phyloP scores from a whole-genome alignment of 148 eudicot species.

The Camellia lanceoleosa region DNA sequence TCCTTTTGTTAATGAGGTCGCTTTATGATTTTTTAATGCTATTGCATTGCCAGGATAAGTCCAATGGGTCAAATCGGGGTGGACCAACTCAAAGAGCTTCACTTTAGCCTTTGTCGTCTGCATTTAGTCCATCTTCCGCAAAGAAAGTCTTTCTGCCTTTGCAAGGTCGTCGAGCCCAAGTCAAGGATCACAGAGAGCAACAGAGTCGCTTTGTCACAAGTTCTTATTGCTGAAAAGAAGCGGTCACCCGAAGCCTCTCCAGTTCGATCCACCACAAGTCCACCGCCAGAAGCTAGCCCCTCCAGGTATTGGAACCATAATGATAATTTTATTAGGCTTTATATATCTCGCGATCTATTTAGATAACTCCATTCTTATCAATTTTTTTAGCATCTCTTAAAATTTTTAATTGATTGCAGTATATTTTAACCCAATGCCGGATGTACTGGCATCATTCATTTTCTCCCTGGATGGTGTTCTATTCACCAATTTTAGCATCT shows the following conservation, averaged over 20 bases:
- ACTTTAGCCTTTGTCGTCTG: slow-evolving; percentile 74
- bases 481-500: background rate
- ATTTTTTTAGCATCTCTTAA: background rate
- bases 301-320: slow-evolving; percentile 38
- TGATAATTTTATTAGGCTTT: background rate
- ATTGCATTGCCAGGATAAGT: slow-evolving; percentile 51
- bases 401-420: background rate
- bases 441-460: background rate
- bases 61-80: slow-evolving; percentile 74
- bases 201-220: slow-evolving; percentile 93
- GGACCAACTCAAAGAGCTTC: slow-evolving; percentile 86
- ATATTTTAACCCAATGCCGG: background rate
- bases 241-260: slow-evolving; percentile 64
- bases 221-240: slow-evolving; percentile 89
- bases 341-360: background rate
- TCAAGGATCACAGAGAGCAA: slow-evolving; percentile 87
- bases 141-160: slow-evolving; percentile 37
- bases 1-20: background rate
- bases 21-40: slow-evolving; percentile 4
- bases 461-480: background rate
- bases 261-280: slow-evolving; percentile 49
- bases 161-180: slow-evolving; percentile 41
- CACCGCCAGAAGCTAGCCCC: slow-evolving; percentile 51
- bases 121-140: slow-evolving; percentile 72
- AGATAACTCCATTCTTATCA: background rate